phyloP scores from a whole-genome alignment of 2,329 filamentous ascomycete species.

The Nectriaceae sp. region DNA sequence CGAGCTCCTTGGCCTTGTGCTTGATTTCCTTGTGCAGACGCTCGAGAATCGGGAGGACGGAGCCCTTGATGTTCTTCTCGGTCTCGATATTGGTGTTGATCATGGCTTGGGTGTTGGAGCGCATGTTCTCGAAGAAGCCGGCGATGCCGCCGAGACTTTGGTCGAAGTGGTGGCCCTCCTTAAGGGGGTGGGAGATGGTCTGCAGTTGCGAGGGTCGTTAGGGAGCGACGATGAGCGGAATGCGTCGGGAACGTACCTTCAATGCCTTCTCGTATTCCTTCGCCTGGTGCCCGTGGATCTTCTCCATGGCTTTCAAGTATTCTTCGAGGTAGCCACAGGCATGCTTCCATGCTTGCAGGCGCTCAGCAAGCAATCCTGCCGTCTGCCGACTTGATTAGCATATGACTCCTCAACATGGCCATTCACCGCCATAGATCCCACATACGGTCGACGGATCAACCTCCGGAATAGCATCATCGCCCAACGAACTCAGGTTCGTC shows the following conservation, averaged over 20 bases:
- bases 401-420: not conserved
- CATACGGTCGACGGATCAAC: constrained; percentile 60
- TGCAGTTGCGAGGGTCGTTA: constrained; percentile 34
- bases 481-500: constrained; percentile 46
- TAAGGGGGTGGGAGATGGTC: constrained; percentile 83
- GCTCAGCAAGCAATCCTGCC: constrained; percentile 79
- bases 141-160: constrained; percentile 84
- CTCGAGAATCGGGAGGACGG: constrained; percentile 84
- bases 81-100: constrained; percentile 89
- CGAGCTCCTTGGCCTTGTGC: constrained; percentile 89
- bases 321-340: constrained; percentile 89
- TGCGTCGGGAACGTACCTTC: constrained; percentile 56
- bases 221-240: no score
- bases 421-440: constrained; percentile 14
- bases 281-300: constrained; percentile 78
- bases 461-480: constrained; percentile 61
- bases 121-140: constrained; percentile 91
- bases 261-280: constrained; percentile 96
- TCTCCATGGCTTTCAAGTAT: constrained; percentile 83
- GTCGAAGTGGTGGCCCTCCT: constrained; percentile 91
- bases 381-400: constrained; percentile 50
- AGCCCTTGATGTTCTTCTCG: constrained; percentile 84
- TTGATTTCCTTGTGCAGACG: constrained; percentile 96
- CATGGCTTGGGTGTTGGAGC: constrained; percentile 87
- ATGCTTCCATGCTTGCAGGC: constrained; percentile 94